These are phyloP conservation scores for Arthrobotrys conoides DNA, from an alignment of 2,329 filamentous ascomycete species.

Conservation along the genomic window DNA sequence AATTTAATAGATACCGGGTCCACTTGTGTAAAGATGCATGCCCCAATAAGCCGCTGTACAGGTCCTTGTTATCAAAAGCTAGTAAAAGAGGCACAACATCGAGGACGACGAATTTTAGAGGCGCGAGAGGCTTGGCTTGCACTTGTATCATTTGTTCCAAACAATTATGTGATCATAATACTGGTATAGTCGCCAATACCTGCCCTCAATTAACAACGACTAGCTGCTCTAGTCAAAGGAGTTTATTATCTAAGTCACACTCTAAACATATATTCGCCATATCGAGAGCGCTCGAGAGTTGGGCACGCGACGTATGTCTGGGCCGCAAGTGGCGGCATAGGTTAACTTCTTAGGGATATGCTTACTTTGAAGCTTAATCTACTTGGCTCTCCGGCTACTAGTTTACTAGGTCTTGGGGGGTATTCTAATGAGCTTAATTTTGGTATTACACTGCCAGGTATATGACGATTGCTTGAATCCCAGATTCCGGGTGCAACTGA, in stretches of 20 bases:
- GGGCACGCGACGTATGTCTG: slow-evolving; percentile 11
- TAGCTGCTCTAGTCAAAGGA: neutral
- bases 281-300: slow-evolving; percentile 4
- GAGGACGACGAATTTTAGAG: slow-evolving; percentile 28
- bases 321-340: neutral
- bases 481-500: neutral
- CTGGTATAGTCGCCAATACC: neutral
- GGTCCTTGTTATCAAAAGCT: neutral
- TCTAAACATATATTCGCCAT: slow-evolving; percentile 5
- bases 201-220: neutral
- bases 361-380: slow-evolving; percentile 28
- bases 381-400: neutral
- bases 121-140: slow-evolving; percentile 17
- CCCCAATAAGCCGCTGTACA: neutral
- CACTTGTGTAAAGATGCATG: neutral
- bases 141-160: neutral
- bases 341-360: neutral
- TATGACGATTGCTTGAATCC: slow-evolving; percentile 27
- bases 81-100: neutral
- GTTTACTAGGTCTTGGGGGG: neutral
- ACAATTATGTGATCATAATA: slow-evolving; percentile 6
- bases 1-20: neutral
- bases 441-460: slow-evolving; percentile 31
- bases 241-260: neutral
- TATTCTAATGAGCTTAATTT: neutral